Evolutionary conservation across 169 alveolate genomes (phyloP).

Genomic region (Plasmodium gonderi): DNA sequence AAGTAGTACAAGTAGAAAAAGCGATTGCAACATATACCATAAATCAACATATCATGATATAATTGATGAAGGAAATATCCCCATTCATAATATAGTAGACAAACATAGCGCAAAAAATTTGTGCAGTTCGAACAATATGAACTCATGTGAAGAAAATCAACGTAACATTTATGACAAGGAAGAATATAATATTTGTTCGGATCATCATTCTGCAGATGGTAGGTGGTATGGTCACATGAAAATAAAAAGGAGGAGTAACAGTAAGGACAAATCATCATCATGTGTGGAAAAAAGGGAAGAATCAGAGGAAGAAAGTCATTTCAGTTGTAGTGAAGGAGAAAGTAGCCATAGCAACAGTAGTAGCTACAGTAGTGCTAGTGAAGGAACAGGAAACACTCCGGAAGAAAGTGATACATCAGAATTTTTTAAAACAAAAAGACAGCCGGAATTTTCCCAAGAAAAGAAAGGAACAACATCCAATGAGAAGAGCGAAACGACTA

Average conservation of each 20-base stretch:
- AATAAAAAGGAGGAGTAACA: constrained; percentile 4
- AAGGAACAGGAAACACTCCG: not conserved
- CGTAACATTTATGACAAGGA: constrained; percentile 8
- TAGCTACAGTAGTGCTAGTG: not conserved
- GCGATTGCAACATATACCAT: not conserved
- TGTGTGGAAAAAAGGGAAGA: not conserved
- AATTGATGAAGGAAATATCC: constrained; percentile 18
- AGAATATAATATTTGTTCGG: constrained; percentile 29
- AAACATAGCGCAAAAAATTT: not conserved
- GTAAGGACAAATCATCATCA: not conserved
- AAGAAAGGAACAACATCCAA: not conserved
- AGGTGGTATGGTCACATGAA: constrained; percentile 32
- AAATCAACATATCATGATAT: constrained; percentile 32
- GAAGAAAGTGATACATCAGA: not conserved
- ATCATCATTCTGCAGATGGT: not conserved
- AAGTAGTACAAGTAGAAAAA: not conserved
- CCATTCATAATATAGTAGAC: not conserved
- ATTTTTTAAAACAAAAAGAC: not conserved
- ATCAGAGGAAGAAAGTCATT: not conserved
- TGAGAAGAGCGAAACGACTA: not conserved
- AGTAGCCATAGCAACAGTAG: not conserved
- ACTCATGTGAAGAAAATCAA: not conserved
- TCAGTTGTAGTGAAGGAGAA: not conserved
- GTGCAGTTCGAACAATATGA: not conserved
- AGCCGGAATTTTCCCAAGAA: not conserved